Evolutionary conservation across 441 rosid species (phyloP).

Genomic region (Aleurites moluccanus): DNA sequence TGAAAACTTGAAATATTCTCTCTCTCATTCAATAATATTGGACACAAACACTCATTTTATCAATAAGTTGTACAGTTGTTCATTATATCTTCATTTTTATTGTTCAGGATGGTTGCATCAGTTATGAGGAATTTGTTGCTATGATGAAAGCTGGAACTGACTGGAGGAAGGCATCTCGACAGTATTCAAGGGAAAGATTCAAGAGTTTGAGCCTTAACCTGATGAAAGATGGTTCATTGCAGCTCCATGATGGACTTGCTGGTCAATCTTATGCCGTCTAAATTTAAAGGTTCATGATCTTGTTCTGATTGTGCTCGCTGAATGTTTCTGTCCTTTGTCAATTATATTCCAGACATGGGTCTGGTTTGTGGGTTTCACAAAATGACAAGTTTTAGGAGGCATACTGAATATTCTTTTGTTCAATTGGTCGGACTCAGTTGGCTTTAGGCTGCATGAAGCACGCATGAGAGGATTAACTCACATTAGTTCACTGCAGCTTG

Average conservation of each 20-base stretch:
- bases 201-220: conserved; percentile 90
- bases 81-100: background rate
- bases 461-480: conserved; percentile 2
- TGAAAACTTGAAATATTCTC: background rate
- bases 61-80: background rate
- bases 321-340: conserved; percentile 16
- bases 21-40: background rate
- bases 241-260: conserved; percentile 78
- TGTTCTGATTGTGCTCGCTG: conserved; percentile 20
- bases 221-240: conserved; percentile 96
- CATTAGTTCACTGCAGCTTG: conserved; percentile 2
- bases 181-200: conserved; percentile 97
- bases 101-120: conserved; percentile 76
- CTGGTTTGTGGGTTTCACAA: conserved; percentile 8
- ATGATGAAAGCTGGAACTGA: conserved; percentile 99
- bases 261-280: conserved; percentile 76
- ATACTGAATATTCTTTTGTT: conserved; percentile 13
- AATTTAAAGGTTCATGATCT: conserved; percentile 16
- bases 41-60: background rate
- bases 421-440: background rate
- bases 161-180: conserved; percentile 98
- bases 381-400: conserved; percentile 18
- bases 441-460: conserved; percentile 25
- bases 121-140: conserved; percentile 87
- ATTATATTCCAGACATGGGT: conserved; percentile 10